A percentile compares a stretch with the other conserved stretches of the same genome.
Conservation (phyloP, 768 basidiomycete genomes). For the Crepidotus variabilis region DNA sequence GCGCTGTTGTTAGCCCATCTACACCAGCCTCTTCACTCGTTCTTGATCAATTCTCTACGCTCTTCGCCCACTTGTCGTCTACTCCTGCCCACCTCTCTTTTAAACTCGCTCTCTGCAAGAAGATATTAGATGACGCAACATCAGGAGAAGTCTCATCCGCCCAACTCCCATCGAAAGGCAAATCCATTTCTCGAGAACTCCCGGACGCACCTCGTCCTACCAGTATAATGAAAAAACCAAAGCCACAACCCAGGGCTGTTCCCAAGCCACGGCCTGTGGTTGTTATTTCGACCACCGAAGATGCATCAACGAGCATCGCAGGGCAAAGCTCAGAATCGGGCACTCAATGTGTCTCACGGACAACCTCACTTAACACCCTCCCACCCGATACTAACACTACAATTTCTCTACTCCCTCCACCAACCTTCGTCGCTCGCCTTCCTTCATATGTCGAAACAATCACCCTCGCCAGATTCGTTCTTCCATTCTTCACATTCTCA, state of each 20-base stretch:
- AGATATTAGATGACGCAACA: slow-evolving; percentile 18
- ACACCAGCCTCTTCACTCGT: slow-evolving; percentile 19
- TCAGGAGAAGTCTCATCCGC: neutral
- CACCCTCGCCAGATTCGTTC: neutral
- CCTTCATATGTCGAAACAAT: slow-evolving; percentile 2
- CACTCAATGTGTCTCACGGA: neutral
- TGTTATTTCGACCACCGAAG: neutral
- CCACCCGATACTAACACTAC: neutral
- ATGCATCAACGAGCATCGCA: neutral
- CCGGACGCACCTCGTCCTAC: neutral
- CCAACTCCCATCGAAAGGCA: neutral
- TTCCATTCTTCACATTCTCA: slow-evolving; percentile 8
- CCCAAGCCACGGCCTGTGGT: neutral
- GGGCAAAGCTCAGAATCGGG: neutral
- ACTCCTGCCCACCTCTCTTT: slow-evolving; percentile 33
- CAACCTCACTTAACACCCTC: neutral
- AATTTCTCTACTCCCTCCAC: neutral
- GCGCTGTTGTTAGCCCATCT: slow-evolving; percentile 12
- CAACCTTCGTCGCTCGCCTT: slow-evolving; percentile 3
- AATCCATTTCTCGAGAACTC: neutral
- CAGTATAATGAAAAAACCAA: neutral
- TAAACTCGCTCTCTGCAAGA: slow-evolving; percentile 40
- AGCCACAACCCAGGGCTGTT: neutral
- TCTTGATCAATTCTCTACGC: slow-evolving; percentile 9
- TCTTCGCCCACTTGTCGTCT: slow-evolving; percentile 34